Conservation (phyloP, 495 filamentous ascomycete species). For the Neurospora terricola region DNA sequence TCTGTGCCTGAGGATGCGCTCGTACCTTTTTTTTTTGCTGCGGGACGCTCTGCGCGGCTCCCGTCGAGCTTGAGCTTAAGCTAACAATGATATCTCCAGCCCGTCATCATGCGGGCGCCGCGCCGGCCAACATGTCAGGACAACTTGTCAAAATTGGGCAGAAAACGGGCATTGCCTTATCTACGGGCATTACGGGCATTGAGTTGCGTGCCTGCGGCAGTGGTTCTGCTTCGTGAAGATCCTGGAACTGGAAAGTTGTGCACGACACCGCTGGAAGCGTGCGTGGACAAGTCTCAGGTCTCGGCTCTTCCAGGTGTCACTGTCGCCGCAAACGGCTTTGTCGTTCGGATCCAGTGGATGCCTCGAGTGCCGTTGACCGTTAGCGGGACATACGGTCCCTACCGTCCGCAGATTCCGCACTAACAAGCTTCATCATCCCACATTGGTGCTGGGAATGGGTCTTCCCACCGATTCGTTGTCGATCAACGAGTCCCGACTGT, state of each 20-base stretch:
- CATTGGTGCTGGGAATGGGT: neutral
- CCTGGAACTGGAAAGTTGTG: neutral
- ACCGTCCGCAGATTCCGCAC: neutral
- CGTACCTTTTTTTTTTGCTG: neutral
- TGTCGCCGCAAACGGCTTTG: neutral
- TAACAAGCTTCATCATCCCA: neutral
- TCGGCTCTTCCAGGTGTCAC: neutral
- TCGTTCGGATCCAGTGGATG: neutral
- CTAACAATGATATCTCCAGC: neutral
- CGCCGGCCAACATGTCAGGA: neutral
- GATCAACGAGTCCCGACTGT: neutral
- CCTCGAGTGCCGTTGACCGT: neutral
- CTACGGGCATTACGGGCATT: neutral
- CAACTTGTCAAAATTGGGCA: neutral
- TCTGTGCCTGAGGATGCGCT: neutral
- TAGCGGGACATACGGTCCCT: neutral
- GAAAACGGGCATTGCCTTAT: neutral
- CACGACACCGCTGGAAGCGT: no score
- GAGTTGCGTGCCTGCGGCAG: neutral
- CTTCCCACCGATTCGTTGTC: neutral
- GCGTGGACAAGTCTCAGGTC: neutral
- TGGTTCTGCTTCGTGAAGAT: no score
- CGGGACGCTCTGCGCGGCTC: neutral
- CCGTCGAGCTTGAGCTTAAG: neutral
- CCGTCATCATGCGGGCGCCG: neutral